Base-by-base conservation (phyloP, 2,329 filamentous ascomycete species). In the Arthrobotrys conoides region DNA sequence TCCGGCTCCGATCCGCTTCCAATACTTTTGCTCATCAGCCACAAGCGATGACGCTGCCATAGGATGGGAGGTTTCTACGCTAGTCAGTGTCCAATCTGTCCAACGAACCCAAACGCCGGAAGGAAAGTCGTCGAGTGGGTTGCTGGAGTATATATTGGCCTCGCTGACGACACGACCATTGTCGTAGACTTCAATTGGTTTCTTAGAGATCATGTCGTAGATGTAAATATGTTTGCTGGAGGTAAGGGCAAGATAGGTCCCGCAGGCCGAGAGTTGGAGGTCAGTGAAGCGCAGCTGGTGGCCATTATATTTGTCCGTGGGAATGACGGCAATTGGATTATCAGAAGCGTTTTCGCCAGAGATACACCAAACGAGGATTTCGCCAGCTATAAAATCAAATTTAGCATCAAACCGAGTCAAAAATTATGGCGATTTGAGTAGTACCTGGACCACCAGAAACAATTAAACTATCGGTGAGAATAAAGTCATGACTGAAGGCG, bases 191-290 rank as follows among this genome's bases (percentile, higher is more conserved):
- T 80, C 80, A 30, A 80, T 77, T 5, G 81, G 70, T 27, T 79
- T 81, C 65, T 83, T 83, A 10, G 76, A 64, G 6, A 83, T 79
- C 81, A 83, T 82, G 55, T 83, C 82, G 69, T 82, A 82, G 51
- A 83, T 71, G 71, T 81, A 82, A n/a, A 83, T 68, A 46, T 82
- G 80, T 33, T 83, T 81, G 72, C 80, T 82, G 38, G 81, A 81
- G n/a, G 82, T 81, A 6, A 81, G 80, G 22, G 80, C 81, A 1
- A 83, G 79, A 49, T 81, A 82, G 12, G 81, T 76, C 18, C 82
- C 82, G 38, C 80, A 80, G n/a, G 61, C 76, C 9, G 81, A 82
- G 33, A 82, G 61, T 9, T 66, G 55, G 20, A 79, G 76, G 49
- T 75, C 76, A 1, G 70, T 75, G 70, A 75, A 79, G 20, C 68